Percentiles rank a stretch among this genome's conserved stretches.
These are phyloP conservation scores for Trichoderma brevicompactum DNA, from an alignment of 2,329 filamentous ascomycete species.

Conservation along the genomic window DNA sequence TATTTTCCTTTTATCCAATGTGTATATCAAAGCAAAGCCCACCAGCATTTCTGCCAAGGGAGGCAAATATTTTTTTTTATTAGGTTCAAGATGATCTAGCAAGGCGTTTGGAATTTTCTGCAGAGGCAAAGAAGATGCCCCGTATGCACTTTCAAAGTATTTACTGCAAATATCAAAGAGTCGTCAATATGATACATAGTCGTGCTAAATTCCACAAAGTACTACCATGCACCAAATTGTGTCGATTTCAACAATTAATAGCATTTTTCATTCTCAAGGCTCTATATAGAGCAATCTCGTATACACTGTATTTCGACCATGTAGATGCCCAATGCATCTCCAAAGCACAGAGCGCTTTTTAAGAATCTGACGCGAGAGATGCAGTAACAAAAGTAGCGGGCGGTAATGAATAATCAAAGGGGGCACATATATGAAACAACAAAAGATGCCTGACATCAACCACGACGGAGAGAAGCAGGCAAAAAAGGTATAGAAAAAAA, in stretches of 20 bases:
- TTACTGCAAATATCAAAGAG: neutral
- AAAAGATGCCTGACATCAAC: neutral
- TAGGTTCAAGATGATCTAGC: constrained; percentile 12
- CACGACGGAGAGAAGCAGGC: neutral
- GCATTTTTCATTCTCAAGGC: neutral
- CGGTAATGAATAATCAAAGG: too few species aligned
- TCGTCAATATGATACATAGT: neutral
- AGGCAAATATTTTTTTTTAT: neutral
- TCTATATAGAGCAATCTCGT: neutral
- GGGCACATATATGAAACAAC: too few species aligned
- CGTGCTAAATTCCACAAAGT: too few species aligned
- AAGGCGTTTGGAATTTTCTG: constrained; percentile 19
- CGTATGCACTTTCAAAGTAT: too few species aligned
- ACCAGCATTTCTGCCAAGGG: neutral
- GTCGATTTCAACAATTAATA: neutral
- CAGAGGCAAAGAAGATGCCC: neutral
- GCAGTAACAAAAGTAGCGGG: neutral
- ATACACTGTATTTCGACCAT: constrained; percentile 5
- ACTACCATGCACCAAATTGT: neutral
- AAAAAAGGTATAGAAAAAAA: constrained; percentile 18
- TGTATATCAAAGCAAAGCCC: too few species aligned
- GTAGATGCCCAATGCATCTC: neutral
- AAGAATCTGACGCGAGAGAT: neutral
- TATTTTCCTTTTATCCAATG: too few species aligned
- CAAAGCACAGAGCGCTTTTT: neutral